Evolutionary conservation across 352 stramenopile genomes (phyloP).

Genomic region (Thalassiosira pacifica): DNA sequence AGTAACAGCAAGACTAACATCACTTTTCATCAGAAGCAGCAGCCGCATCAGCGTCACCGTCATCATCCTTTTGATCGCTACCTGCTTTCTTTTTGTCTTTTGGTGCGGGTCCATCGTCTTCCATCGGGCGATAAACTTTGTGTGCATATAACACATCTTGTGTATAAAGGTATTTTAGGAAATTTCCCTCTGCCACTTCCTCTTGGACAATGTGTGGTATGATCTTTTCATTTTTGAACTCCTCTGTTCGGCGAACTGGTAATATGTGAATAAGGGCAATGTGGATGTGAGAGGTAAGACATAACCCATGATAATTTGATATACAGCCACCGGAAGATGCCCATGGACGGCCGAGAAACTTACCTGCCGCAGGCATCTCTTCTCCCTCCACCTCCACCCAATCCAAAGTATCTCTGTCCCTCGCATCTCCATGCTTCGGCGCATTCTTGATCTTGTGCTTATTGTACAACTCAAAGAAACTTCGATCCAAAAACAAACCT

Average conservation of each 20-base stretch:
- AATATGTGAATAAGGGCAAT: neutral
- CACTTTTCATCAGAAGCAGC: neutral
- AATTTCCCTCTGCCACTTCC: slow-evolving; percentile 83
- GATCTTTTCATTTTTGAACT: slow-evolving; percentile 81
- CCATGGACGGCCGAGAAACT: slow-evolving; percentile 15
- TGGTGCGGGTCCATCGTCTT: neutral
- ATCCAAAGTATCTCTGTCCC: slow-evolving; percentile 64
- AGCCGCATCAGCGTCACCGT: neutral
- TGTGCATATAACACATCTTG: slow-evolving; percentile 69
- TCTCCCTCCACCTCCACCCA: slow-evolving; percentile 50
- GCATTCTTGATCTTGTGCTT: slow-evolving; percentile 67
- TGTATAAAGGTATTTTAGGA: slow-evolving; percentile 83
- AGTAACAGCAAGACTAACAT: neutral
- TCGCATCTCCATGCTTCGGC: slow-evolving; percentile 41
- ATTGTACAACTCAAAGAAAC: slow-evolving; percentile 84
- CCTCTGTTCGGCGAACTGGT: slow-evolving; percentile 57
- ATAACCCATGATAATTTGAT: neutral
- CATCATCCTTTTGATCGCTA: neutral
- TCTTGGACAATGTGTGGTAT: slow-evolving; percentile 83
- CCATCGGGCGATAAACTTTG: slow-evolving; percentile 39
- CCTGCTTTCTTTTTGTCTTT: neutral
- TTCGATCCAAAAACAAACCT: slow-evolving; percentile 86
- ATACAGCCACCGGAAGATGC: neutral
- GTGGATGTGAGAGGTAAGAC: neutral
- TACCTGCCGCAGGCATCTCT: slow-evolving; percentile 44